Evolutionary conservation across 2,329 filamentous ascomycete genomes (phyloP).

Genomic region (Periglandula ipomoeae): DNA sequence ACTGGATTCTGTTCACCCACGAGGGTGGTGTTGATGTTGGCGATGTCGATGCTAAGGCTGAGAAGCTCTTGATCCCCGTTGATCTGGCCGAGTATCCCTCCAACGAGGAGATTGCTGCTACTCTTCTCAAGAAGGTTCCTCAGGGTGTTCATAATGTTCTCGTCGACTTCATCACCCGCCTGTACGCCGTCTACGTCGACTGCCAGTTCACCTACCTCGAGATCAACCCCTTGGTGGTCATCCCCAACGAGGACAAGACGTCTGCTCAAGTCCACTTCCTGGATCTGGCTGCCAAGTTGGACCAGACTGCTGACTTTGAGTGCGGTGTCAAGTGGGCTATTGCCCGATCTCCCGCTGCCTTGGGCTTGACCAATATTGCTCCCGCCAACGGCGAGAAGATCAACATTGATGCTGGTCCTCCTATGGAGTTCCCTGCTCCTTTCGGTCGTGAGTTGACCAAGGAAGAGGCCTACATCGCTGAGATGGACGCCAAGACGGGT

Average conservation of each 20-base stretch:
- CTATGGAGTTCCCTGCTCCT: constrained; percentile 97
- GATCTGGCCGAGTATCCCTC: constrained; percentile 91
- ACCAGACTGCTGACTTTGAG: constrained; percentile 98
- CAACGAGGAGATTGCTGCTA: constrained; percentile 81
- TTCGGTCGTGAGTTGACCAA: constrained; percentile 98
- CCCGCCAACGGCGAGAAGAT: constrained; percentile 62
- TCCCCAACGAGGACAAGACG: constrained; percentile 86
- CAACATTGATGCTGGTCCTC: constrained; percentile 90
- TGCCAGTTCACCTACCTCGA: constrained; percentile 99
- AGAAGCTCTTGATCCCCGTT: constrained; percentile 96
- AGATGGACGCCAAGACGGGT: constrained; percentile 98
- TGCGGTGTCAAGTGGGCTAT: constrained; percentile 99
- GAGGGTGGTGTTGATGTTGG: constrained; percentile 99
- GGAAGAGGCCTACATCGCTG: constrained; percentile 98
- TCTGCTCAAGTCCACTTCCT: constrained; percentile 96
- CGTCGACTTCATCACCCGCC: constrained; percentile 95
- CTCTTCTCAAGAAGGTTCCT: constrained; percentile 87
- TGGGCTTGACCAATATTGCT: constrained; percentile 67
- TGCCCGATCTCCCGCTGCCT: constrained; percentile 79
- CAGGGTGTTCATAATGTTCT: constrained; percentile 95
- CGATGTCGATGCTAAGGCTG: constrained; percentile 96
- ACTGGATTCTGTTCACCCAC: constrained; percentile 99
- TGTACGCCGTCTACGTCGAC: constrained; percentile 98
- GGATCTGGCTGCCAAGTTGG: constrained; percentile 95
- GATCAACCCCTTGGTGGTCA: constrained; percentile 98